Base-by-base conservation (phyloP, 768 basidiomycete genomes). In the Phlebiopsis flavidoalba region DNA sequence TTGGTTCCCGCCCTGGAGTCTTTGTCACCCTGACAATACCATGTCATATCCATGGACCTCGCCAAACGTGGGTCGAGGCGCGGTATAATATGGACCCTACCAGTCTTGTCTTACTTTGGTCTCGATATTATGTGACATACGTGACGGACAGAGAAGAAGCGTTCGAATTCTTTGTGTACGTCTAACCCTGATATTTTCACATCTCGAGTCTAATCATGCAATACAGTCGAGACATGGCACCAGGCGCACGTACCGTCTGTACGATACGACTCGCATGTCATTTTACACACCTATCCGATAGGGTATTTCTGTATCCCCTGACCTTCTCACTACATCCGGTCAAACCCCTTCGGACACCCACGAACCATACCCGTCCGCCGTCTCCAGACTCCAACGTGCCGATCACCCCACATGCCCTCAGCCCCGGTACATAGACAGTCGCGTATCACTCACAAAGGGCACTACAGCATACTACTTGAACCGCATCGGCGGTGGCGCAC, bases 51-150 rank as follows among this genome's bases (percentile, higher is more conserved):
- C 84, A 8, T 83, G 84, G 69, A 77, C 83, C 70, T 60, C 78
- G 75, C 56, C 80, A 78, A 59, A 71, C 76, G 57, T 58, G 19
- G n/a, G 53, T 62, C 17, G 89, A 91, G 60, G 79, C 82, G 50
- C 80, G 82, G 66, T 93, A 88, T 65, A 92, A 93, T 65, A 91
- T 93, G 88, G 91, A 93, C 70, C 85, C 91, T 1, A 93, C 91
- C 14, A 92, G 90, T 72, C 75, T 93, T 26, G 84, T 86, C 0
- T 73, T 92, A 57, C 80, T 85, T n/a, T 61, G 91, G 81, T 8
- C 74, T 91, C 47, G 91, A 93, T 65, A n/a, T 68, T 87, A 45
- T 81, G 82, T 52, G 90, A 92, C 69, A 89, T 93, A 53, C 79
- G 88, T 51, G 86, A 85, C n/a, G 68, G 83, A 91, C 53, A 84